Conservation (phyloP, 768 basidiomycete genomes). For the Leccinum imitatum region DNA sequence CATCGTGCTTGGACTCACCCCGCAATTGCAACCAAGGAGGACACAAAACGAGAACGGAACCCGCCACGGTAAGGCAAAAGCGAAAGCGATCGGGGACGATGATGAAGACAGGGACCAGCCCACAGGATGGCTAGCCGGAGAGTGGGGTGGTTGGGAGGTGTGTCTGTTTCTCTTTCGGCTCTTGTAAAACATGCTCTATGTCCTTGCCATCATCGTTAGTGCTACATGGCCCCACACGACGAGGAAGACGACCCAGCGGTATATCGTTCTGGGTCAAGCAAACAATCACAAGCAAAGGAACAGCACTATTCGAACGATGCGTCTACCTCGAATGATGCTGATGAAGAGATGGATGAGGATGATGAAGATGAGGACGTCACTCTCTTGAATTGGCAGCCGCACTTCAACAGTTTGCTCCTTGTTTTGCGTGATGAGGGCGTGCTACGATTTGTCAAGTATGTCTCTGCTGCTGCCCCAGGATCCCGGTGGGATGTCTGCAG, state of each 20-base stretch:
- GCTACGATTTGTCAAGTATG: conserved; percentile 94
- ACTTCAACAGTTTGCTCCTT: conserved; percentile 85
- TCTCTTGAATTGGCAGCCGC: conserved; percentile 81
- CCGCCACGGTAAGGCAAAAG: conserved; percentile 31
- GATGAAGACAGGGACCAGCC: conserved; percentile 31
- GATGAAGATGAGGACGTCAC: conserved; percentile 66
- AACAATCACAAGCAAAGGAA: conserved; percentile 27
- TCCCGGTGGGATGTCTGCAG: conserved; percentile 92
- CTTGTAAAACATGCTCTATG: neutral
- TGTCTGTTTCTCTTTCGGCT: conserved; percentile 13
- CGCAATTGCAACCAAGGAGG: conserved; percentile 41
- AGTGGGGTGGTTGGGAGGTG: conserved; percentile 96
- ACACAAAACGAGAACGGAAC: conserved; percentile 9
- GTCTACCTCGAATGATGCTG: conserved; percentile 15
- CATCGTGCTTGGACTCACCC: conserved; percentile 83
- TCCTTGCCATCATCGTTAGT: conserved; percentile 41
- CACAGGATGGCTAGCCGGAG: conserved; percentile 65
- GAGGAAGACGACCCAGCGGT: conserved; percentile 96
- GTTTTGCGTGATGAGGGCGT: conserved; percentile 92
- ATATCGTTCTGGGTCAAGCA: conserved; percentile 66
- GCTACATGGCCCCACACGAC: conserved; percentile 93
- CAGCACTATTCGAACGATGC: conserved; percentile 11
- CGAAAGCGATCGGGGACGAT: conserved; percentile 17
- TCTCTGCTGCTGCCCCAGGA: conserved; percentile 84
- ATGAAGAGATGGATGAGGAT: conserved; percentile 25